Base-by-base conservation (phyloP, 2,329 filamentous ascomycete species). In the Neofusicoccum ribis region DNA sequence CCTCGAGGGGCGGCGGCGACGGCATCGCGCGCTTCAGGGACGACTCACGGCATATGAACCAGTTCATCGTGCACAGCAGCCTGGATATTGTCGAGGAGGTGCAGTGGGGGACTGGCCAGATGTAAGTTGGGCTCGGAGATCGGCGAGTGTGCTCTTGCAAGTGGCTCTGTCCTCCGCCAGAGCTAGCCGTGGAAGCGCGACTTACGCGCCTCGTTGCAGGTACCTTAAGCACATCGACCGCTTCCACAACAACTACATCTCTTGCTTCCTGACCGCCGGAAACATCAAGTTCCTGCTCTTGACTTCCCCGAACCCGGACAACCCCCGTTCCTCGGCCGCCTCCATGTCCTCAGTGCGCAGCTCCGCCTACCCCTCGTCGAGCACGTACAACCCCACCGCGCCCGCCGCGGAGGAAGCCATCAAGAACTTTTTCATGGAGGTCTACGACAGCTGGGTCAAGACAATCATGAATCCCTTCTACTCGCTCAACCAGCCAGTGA, bases 391-490 rank as follows among this genome's bases (percentile, higher is more conserved):
- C 77, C 94, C 94, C 0, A 94, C 89, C 2, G 91, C 89, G 66
- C 89, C 92, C 5, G 92, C 94, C 75, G 96, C 94, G 5, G 95
- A 99, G 80, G 95, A 99, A 81, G 94, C 95, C 4, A 91, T 98
- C 71, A 89, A 92, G 76, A 92, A 92, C 79, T 99, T 98, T 81
- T 97, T 99, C 81, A 85, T 86, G 15, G 95, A 99, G 76, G 91
- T 97, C 12, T 98, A 97, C 80, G 95, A 99, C 80, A 92, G 89
- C 70, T 99, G 94, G 89, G 87, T 97, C 69, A 99, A 99, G 84
- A 91, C 93, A 12, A 88, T 93, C 65, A 98, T 99, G 95, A 98
- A 88, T 75, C 95, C 95, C 0, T 99, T 99, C 77, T 98, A 97
- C 81, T 85, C 86, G 63, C 87, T 90, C 64, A 94, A 96, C 69